phyloP scores from a whole-genome alignment of 2,329 filamentous ascomycete species.

The Cladosporium sp. region DNA sequence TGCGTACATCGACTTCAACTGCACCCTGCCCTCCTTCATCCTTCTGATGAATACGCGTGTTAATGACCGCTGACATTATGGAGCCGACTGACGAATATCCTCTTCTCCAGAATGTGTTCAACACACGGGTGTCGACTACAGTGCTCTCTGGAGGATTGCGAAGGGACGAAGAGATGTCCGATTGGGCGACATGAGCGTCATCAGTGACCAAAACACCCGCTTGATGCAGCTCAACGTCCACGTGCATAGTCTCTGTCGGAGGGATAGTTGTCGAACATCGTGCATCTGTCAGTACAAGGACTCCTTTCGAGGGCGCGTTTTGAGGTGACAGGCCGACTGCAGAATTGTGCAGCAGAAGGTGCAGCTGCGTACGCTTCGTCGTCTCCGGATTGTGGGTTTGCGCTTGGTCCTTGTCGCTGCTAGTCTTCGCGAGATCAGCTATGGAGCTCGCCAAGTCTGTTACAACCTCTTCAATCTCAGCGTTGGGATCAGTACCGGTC shows the following conservation, averaged over 20 bases:
- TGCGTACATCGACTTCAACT: constrained; percentile 77
- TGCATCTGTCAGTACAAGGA: constrained; percentile 77
- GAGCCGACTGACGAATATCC: constrained; percentile 88
- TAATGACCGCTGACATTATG: constrained; percentile 76
- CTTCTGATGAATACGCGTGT: constrained; percentile 61
- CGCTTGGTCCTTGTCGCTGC: neutral
- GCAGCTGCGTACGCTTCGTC: constrained; percentile 58
- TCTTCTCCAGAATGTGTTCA: constrained; percentile 55
- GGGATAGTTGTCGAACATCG: constrained; percentile 69
- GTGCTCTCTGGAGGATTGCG: constrained; percentile 24
- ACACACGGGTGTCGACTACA: constrained; percentile 31
- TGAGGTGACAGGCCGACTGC: constrained; percentile 83
- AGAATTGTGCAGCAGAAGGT: constrained; percentile 78
- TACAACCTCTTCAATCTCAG: constrained; percentile 61
- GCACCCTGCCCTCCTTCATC: constrained; percentile 63
- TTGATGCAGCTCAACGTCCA: constrained; percentile 71
- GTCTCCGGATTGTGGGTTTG: neutral
- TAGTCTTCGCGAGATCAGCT: constrained; percentile 48
- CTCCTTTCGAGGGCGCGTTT: constrained; percentile 70
- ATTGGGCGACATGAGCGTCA: constrained; percentile 57
- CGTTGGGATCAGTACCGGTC: constrained; percentile 59
- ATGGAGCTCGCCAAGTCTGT: constrained; percentile 77
- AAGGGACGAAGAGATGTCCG: constrained; percentile 19
- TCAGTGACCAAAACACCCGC: constrained; percentile 83
- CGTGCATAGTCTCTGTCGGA: constrained; percentile 64